Evolutionary conservation across 257 asterid species (phyloP).

Genomic region (Datura wrightii): DNA sequence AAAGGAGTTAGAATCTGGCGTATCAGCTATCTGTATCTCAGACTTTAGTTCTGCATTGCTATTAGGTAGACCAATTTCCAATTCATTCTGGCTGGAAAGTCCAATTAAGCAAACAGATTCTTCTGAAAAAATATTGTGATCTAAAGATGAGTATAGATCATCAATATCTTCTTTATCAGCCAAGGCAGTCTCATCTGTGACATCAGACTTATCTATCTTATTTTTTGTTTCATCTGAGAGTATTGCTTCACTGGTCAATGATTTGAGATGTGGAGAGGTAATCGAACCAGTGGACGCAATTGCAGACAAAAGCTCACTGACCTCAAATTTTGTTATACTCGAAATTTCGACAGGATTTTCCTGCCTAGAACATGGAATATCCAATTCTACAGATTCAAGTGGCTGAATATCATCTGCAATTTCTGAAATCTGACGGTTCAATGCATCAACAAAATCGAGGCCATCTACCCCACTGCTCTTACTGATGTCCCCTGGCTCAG

Average conservation of each 20-base stretch:
- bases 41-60: conserved; percentile 37
- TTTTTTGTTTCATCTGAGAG: conserved; percentile 39
- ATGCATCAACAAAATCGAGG: not conserved
- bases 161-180: conserved; percentile 36
- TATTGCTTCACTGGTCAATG: conserved; percentile 40
- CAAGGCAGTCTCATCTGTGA: conserved; percentile 37
- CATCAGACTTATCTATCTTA: conserved; percentile 39
- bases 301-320: conserved; percentile 40
- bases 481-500: conserved; percentile 28
- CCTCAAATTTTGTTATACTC: conserved; percentile 38
- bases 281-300: conserved; percentile 37
- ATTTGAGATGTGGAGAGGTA: conserved; percentile 36
- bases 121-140: conserved; percentile 37
- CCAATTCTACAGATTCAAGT: conserved; percentile 36
- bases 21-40: conserved; percentile 37
- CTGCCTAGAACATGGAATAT: conserved; percentile 39
- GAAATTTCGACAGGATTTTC: conserved; percentile 44
- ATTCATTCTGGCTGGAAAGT: conserved; percentile 43
- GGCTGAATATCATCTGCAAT: conserved; percentile 22
- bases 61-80: conserved; percentile 43
- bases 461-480: not conserved
- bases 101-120: conserved; percentile 43
- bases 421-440: conserved; percentile 28
- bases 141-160: conserved; percentile 40
- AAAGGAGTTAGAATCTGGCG: conserved; percentile 34